Evolutionary conservation across 257 asterid species (phyloP).

Genomic region (Plectranthus barbatus): DNA sequence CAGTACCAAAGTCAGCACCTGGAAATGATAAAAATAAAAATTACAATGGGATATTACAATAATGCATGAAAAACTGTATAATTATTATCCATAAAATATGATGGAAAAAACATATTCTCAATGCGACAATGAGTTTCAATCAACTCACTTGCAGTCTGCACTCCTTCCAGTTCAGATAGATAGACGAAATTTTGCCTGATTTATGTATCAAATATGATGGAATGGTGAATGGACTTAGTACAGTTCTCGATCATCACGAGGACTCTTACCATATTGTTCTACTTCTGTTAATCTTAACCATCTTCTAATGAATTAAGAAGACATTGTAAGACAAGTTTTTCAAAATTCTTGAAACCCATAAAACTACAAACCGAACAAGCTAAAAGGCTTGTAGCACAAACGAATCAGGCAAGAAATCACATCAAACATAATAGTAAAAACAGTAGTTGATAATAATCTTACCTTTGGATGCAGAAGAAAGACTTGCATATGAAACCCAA

Average conservation of each 20-base stretch:
- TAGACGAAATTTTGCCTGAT: background rate
- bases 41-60: background rate
- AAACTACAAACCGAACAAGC: background rate
- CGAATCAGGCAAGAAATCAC: background rate
- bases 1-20: constrained; percentile 56
- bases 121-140: background rate
- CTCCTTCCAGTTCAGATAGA: background rate
- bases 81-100: background rate
- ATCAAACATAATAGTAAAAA: background rate
- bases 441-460: constrained; percentile 8
- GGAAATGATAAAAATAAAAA: constrained; percentile 9
- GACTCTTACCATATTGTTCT: background rate
- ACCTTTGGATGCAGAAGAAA: constrained; percentile 90
- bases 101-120: constrained; percentile 7
- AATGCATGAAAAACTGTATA: constrained; percentile 5
- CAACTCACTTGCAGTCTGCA: background rate
- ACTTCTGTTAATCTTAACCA: background rate
- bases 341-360: background rate
- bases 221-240: background rate
- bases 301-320: background rate
- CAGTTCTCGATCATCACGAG: background rate
- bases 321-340: background rate
- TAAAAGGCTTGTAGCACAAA: background rate
- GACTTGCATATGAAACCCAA: constrained; percentile 71
- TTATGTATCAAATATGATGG: background rate